Evolutionary conservation across 257 asterid genomes (phyloP).

Genomic region (Jaltomata sinuosa): DNA sequence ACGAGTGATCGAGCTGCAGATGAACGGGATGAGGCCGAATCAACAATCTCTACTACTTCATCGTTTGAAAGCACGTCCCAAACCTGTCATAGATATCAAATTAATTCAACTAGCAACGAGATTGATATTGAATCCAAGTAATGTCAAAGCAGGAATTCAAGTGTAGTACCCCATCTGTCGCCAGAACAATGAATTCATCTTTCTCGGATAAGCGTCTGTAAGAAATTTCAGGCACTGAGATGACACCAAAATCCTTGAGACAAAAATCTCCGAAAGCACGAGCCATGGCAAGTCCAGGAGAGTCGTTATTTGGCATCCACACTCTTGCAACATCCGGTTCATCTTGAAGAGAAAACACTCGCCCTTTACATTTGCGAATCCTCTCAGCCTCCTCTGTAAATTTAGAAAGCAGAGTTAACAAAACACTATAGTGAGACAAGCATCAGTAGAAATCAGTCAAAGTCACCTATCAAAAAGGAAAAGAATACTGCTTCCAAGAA

Average conservation of each 20-base stretch:
- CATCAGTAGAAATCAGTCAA: not conserved
- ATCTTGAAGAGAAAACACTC: constrained; percentile 57
- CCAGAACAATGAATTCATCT: constrained; percentile 56
- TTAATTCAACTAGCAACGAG: not conserved
- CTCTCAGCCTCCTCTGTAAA: constrained; percentile 53
- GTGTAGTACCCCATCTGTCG: constrained; percentile 58
- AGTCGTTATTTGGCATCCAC: constrained; percentile 54
- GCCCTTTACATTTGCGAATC: constrained; percentile 62
- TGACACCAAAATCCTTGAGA: constrained; percentile 64
- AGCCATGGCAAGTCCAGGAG: constrained; percentile 83
- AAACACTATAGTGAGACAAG: not conserved
- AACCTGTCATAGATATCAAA: constrained; percentile 20
- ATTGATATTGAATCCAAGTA: not conserved
- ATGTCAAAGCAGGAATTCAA: not conserved
- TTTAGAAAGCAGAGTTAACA: not conserved
- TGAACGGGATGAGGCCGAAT: constrained; percentile 32
- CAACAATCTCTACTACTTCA: constrained; percentile 45
- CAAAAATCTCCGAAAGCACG: constrained; percentile 81
- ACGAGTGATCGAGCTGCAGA: constrained; percentile 41
- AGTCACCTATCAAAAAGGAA: not conserved
- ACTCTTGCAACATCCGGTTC: constrained; percentile 69
- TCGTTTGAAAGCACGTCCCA: constrained; percentile 58
- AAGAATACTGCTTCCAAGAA: not conserved
- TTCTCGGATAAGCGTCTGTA: constrained; percentile 41
- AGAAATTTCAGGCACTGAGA: constrained; percentile 60